phyloP scores from a whole-genome alignment of 2,329 filamentous ascomycete species.

The Pseudonectria foliicola region DNA sequence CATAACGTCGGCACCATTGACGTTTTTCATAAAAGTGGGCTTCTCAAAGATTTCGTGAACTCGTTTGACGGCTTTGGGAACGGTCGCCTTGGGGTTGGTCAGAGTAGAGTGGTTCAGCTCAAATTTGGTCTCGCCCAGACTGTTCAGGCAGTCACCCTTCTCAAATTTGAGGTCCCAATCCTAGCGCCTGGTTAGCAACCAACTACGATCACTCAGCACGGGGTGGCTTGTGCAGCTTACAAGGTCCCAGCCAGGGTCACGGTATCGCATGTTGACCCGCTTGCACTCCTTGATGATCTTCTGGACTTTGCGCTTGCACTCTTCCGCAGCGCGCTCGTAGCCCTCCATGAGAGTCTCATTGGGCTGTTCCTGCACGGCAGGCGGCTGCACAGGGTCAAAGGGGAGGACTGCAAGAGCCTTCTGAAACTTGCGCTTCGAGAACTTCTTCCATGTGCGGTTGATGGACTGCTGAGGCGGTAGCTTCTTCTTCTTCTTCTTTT shows the following conservation, averaged over 20 bases:
- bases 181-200: conserved; percentile 26
- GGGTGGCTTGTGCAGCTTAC: conserved; percentile 29
- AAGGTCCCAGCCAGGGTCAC: conserved; percentile 55
- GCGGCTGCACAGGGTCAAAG: conserved; percentile 51
- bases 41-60: conserved; percentile 69
- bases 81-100: conserved; percentile 38
- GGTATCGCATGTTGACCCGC: conserved; percentile 72
- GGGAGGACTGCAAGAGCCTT: conserved; percentile 60
- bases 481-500: conserved; percentile 48
- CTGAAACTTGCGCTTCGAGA: conserved; percentile 52
- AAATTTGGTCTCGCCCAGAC: conserved; percentile 44
- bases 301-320: conserved; percentile 54
- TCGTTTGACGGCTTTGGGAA: conserved; percentile 70
- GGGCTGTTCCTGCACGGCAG: conserved; percentile 41
- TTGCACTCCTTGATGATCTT: conserved; percentile 60
- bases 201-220: not conserved
- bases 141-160: conserved; percentile 48
- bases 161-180: conserved; percentile 64
- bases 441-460: conserved; percentile 59
- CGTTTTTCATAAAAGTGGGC: conserved; percentile 58
- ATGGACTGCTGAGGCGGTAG: conserved; percentile 58
- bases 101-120: conserved; percentile 40
- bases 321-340: conserved; percentile 56
- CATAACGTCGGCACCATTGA: conserved; percentile 67
- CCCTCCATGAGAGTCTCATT: conserved; percentile 55